Conservation (phyloP, 495 filamentous ascomycete genomes). For the Haplographium delicatum region DNA sequence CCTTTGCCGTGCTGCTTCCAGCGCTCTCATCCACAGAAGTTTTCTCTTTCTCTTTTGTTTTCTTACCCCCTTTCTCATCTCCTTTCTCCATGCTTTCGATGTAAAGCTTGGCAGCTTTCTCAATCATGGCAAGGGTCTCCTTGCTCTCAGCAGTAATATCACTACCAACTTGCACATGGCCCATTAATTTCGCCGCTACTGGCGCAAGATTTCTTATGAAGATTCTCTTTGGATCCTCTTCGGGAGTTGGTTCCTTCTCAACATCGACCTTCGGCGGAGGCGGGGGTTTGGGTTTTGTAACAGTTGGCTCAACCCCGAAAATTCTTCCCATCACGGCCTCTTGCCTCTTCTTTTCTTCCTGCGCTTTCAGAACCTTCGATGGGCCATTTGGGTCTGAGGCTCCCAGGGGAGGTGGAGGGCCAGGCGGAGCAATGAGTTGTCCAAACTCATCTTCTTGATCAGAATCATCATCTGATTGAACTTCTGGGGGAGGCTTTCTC, state of each 20-base stretch:
- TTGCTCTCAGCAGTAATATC: slow-evolving; percentile 26
- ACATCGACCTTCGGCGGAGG: background rate
- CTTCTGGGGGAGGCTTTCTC: slow-evolving; percentile 42
- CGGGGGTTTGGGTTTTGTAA: slow-evolving; percentile 24
- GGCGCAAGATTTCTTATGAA: slow-evolving; percentile 39
- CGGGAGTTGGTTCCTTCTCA: slow-evolving; percentile 1
- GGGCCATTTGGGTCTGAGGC: slow-evolving; percentile 14
- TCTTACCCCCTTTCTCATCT: slow-evolving; percentile 4
- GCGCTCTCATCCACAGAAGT: background rate
- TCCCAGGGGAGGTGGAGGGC: slow-evolving; percentile 5
- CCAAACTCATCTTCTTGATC: slow-evolving; percentile 38
- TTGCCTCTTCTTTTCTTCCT: slow-evolving; percentile 47
- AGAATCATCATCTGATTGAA: slow-evolving; percentile 45
- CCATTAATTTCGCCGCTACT: slow-evolving; percentile 31
- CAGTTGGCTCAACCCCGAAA: slow-evolving; percentile 41
- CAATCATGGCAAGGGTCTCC: slow-evolving; percentile 38
- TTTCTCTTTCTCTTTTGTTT: slow-evolving; percentile 17
- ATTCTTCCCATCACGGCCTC: slow-evolving; percentile 50
- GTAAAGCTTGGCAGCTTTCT: slow-evolving; percentile 40
- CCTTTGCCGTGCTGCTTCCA: slow-evolving; percentile 13
- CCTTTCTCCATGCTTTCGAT: slow-evolving; percentile 31
- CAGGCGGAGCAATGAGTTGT: slow-evolving; percentile 10
- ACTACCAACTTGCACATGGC: slow-evolving; percentile 28
- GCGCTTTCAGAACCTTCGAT: slow-evolving; percentile 35
- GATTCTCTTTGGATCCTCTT: slow-evolving; percentile 30